Percentiles rank a stretch among this genome's conserved stretches.
These are phyloP conservation scores for Diaporthe sp. DNA, from an alignment of 2,329 filamentous ascomycete species.

Conservation along the genomic window DNA sequence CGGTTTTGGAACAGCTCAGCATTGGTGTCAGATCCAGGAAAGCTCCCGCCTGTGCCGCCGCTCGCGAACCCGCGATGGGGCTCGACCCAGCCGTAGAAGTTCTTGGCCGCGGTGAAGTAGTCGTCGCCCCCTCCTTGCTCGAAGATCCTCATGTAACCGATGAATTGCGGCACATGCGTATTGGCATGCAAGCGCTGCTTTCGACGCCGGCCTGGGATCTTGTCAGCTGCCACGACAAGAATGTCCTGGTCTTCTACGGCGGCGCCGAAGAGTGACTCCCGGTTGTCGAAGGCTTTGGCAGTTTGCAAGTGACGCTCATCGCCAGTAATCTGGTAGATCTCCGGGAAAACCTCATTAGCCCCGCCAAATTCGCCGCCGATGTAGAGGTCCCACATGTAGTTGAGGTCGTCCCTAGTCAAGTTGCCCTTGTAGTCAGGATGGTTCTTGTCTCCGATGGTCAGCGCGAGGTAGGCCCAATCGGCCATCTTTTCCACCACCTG, in stretches of 20 bases:
- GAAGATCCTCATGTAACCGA: constrained; percentile 50
- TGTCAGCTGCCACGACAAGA: constrained; percentile 47
- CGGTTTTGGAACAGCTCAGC: constrained; percentile 52
- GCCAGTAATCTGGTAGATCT: constrained; percentile 51
- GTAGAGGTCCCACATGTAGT: constrained; percentile 54
- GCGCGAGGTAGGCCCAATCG: constrained; percentile 51
- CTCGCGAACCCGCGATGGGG: constrained; percentile 50
- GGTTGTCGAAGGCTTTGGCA: constrained; percentile 51
- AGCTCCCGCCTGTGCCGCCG: constrained; percentile 50
- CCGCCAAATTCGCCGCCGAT: constrained; percentile 52
- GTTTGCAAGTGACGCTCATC: constrained; percentile 48
- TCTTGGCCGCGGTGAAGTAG: constrained; percentile 50
- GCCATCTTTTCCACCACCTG: constrained; percentile 50
- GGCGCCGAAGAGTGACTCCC: constrained; percentile 50
- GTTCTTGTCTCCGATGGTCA: constrained; percentile 52
- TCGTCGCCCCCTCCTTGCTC: constrained; percentile 49
- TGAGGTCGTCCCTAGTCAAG: constrained; percentile 50
- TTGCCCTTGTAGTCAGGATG: constrained; percentile 50
- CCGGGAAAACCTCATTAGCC: constrained; percentile 51
- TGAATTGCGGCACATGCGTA: constrained; percentile 51
- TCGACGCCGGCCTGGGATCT: constrained; percentile 50
- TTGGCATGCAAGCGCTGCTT: constrained; percentile 50
- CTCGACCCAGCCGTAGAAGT: constrained; percentile 52
- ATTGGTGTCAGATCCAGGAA: constrained; percentile 50
- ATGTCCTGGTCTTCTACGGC: constrained; percentile 50